Conservation (phyloP, 768 basidiomycete species). For the Mycena capillaripes region DNA sequence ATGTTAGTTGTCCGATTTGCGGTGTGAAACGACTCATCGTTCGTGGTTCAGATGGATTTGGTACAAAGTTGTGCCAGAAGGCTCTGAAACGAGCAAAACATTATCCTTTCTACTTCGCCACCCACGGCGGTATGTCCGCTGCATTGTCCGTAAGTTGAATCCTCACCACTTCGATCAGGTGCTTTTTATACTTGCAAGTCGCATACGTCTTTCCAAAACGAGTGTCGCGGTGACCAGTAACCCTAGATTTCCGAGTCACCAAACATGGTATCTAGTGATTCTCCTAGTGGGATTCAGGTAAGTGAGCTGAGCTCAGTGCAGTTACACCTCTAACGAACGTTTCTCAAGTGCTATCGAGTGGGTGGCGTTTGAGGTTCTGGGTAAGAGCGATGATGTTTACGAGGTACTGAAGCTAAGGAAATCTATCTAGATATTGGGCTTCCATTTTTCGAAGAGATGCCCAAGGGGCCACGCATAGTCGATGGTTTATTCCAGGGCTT, state of each 20-base stretch:
- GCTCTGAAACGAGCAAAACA: constrained; percentile 64
- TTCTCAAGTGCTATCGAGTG: constrained; percentile 70
- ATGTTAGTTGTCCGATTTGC: constrained; percentile 59
- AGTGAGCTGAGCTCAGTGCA: not conserved
- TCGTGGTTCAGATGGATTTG: constrained; percentile 66
- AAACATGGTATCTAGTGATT: constrained; percentile 80
- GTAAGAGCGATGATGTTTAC: constrained; percentile 42
- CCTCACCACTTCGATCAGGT: constrained; percentile 47
- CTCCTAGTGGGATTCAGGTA: constrained; percentile 71
- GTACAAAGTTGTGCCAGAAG: constrained; percentile 61
- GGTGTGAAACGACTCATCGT: not conserved
- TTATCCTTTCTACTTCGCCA: constrained; percentile 84
- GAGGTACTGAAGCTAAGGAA: not conserved
- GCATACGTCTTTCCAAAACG: not conserved
- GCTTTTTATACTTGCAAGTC: constrained; percentile 73
- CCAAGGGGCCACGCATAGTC: constrained; percentile 55
- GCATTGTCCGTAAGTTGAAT: not conserved
- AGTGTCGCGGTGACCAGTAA: not conserved
- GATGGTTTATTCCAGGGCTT: constrained; percentile 69
- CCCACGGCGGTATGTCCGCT: constrained; percentile 68
- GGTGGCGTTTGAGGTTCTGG: constrained; percentile 76
- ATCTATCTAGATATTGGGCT: constrained; percentile 55
- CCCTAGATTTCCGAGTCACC: constrained; percentile 74
- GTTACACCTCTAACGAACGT: not conserved
- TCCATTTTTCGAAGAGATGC: constrained; percentile 52